Conservation (phyloP, 306 rosid genomes). For the Pterocarpus macrocarpus region DNA sequence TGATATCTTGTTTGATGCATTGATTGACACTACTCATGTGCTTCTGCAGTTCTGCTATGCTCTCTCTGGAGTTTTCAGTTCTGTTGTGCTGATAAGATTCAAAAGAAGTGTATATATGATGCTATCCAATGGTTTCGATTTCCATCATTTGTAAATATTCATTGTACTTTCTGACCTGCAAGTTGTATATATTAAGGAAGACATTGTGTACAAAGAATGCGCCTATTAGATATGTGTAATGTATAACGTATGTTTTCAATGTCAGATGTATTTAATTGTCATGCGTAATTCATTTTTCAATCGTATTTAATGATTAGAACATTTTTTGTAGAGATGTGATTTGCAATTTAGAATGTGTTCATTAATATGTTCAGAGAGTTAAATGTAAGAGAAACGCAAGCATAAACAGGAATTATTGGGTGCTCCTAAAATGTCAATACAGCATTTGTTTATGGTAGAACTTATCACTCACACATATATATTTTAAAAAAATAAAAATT, state of each 20-base stretch:
- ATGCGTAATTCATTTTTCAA: not conserved
- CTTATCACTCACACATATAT: too few species aligned
- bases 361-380: too few species aligned
- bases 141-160: conserved; percentile 27
- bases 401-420: too few species aligned
- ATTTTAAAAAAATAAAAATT: too few species aligned
- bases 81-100: conserved; percentile 36
- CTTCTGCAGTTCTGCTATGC: conserved; percentile 12
- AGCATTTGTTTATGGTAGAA: too few species aligned
- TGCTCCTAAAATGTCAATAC: too few species aligned
- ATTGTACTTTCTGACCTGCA: not conserved
- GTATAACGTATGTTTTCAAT: conserved; percentile 14
- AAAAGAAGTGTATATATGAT: conserved; percentile 6
- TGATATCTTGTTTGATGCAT: conserved; percentile 24
- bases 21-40: conserved; percentile 19
- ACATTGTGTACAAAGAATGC: conserved; percentile 25
- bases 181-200: conserved; percentile 39
- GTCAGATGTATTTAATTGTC: not conserved
- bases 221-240: conserved; percentile 4
- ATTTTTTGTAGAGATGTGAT: not conserved
- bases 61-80: conserved; percentile 34
- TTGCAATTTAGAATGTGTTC: not conserved
- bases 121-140: not conserved
- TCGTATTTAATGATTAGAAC: not conserved
- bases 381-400: too few species aligned